These are phyloP conservation scores for Aureobasidium lini DNA, from an alignment of 2,329 filamentous ascomycete species.

Conservation along the genomic window DNA sequence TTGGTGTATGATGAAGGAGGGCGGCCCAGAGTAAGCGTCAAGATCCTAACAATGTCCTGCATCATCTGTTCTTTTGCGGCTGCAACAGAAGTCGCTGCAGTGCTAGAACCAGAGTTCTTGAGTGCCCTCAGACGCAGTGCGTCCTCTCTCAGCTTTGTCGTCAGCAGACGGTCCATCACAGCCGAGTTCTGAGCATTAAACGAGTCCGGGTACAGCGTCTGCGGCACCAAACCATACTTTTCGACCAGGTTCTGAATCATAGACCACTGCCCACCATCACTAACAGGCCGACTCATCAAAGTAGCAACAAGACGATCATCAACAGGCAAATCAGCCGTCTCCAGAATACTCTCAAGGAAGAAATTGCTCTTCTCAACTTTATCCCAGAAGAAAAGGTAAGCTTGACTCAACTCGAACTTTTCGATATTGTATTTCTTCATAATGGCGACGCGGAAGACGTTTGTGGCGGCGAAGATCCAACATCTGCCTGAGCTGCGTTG, in stretches of 20 bases:
- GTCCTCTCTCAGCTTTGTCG: slow-evolving; percentile 80
- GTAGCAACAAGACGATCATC: slow-evolving; percentile 66
- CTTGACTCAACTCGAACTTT: slow-evolving; percentile 77
- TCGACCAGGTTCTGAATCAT: slow-evolving; percentile 81
- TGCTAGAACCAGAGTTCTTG: slow-evolving; percentile 30
- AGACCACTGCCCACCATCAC: slow-evolving; percentile 83
- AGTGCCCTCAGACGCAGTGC: slow-evolving; percentile 64
- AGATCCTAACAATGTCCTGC: slow-evolving; percentile 68
- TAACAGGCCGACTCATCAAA: slow-evolving; percentile 60
- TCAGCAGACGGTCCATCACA: slow-evolving; percentile 65
- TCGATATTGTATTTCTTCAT: slow-evolving; percentile 76
- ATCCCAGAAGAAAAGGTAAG: slow-evolving; percentile 88
- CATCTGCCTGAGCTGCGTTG: slow-evolving; percentile 75
- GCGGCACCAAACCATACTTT: slow-evolving; percentile 79
- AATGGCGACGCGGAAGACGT: slow-evolving; percentile 80
- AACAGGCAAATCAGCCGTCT: slow-evolving; percentile 62
- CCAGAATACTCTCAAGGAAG: slow-evolving; percentile 77
- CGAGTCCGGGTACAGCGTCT: slow-evolving; percentile 71
- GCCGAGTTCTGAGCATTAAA: slow-evolving; percentile 68
- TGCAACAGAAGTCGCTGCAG: slow-evolving; percentile 34
- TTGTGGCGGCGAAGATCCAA: slow-evolving; percentile 90
- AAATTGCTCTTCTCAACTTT: slow-evolving; percentile 89
- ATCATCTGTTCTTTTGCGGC: slow-evolving; percentile 65
- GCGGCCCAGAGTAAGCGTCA: slow-evolving; percentile 76
- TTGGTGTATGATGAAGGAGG: slow-evolving; percentile 60